Evolutionary conservation across 192 early-diverging fungal species (phyloP).

Genomic region (Coemansia sp.): DNA sequence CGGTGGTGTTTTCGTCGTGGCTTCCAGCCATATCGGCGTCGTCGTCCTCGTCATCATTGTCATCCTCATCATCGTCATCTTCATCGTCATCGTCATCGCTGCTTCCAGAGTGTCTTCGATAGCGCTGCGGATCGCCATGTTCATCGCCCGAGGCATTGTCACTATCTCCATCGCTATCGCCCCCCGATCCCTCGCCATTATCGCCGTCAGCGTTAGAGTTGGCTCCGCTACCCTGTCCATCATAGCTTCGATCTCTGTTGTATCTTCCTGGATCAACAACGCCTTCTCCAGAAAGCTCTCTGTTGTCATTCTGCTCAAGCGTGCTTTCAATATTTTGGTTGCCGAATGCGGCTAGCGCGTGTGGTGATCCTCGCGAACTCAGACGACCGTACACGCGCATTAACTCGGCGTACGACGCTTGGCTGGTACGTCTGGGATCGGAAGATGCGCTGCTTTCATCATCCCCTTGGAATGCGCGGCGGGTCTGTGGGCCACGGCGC

Average conservation of each 20-base stretch:
- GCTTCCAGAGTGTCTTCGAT: constrained; percentile 1
- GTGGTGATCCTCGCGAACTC: constrained; percentile 1
- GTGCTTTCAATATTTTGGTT: background rate
- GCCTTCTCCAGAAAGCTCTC: constrained; percentile 3
- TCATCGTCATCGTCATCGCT: constrained; percentile 1
- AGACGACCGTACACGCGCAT: constrained; percentile 9
- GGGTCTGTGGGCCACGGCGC: constrained; percentile 11
- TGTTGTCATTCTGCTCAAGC: constrained; percentile 4
- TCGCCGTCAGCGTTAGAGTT: background rate
- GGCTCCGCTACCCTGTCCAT: background rate
- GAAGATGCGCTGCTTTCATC: background rate
- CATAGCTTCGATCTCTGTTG: constrained; percentile 3
- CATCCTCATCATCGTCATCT: constrained; percentile 23
- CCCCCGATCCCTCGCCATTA: background rate
- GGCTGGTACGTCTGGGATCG: background rate
- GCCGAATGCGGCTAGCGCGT: background rate
- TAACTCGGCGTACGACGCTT: constrained; percentile 5
- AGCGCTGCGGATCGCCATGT: background rate
- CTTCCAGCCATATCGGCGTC: constrained; percentile 6
- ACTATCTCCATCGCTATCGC: constrained; percentile 8
- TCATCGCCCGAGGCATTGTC: background rate
- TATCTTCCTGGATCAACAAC: constrained; percentile 2
- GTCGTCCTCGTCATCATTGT: constrained; percentile 10
- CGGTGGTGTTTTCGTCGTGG: background rate
- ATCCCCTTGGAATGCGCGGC: background rate